phyloP scores from a whole-genome alignment of 495 filamentous ascomycete species.

The Aspergillus haitiensis region DNA sequence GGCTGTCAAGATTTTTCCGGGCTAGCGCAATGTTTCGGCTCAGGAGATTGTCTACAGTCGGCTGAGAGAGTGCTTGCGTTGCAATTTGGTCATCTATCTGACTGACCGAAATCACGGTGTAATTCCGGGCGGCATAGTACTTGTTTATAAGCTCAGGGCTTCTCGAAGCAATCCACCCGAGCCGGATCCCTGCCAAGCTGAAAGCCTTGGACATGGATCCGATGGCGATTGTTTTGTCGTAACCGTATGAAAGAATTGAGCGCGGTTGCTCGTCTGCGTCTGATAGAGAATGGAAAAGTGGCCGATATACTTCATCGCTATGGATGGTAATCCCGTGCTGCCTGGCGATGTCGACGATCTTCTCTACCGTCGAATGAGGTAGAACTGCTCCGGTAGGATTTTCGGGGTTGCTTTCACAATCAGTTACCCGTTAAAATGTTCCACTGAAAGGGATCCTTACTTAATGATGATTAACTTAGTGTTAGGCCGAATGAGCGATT shows the following conservation, averaged over 20 bases:
- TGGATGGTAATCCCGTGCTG: conserved; percentile 64
- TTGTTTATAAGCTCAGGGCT: conserved; percentile 60
- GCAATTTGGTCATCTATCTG: conserved; percentile 82
- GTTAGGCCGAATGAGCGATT: conserved; percentile 65
- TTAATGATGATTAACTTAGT: conserved; percentile 74
- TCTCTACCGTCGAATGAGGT: conserved; percentile 57
- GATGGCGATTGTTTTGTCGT: conserved; percentile 67
- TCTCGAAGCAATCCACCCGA: conserved; percentile 80
- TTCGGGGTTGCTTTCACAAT: conserved; percentile 69
- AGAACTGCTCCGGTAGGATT: conserved; percentile 82
- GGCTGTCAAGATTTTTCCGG: conserved; percentile 63
- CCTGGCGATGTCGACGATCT: conserved; percentile 64
- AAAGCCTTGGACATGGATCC: conserved; percentile 87
- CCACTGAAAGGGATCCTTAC: conserved; percentile 36
- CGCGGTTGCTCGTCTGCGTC: conserved; percentile 59
- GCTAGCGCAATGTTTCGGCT: conserved; percentile 70
- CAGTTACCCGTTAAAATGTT: neutral
- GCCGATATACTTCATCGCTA: conserved; percentile 84
- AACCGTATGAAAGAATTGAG: conserved; percentile 68
- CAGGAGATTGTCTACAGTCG: conserved; percentile 65
- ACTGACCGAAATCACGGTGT: conserved; percentile 82
- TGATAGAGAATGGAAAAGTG: conserved; percentile 76
- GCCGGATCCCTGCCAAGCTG: conserved; percentile 75
- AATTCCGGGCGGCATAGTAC: conserved; percentile 67
- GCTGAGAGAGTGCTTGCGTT: conserved; percentile 63